A percentile compares a stretch with the other conserved stretches of the same genome.
Evolutionary conservation across 1,284 basidiomycete genomes (phyloP).

Genomic region (Agaricales sp.): DNA sequence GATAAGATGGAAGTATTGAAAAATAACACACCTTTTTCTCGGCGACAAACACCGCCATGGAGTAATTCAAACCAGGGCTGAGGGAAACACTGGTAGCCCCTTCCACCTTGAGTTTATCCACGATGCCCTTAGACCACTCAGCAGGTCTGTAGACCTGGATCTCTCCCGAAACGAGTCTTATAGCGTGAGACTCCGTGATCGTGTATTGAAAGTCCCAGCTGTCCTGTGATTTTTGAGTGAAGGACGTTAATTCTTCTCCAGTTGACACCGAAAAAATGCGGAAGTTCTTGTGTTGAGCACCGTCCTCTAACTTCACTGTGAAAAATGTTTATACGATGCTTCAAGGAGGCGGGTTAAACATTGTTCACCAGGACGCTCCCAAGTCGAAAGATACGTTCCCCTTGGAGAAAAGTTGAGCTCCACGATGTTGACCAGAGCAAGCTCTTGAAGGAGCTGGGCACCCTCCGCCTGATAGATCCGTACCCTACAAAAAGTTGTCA

Average conservation of each 20-base stretch:
- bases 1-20: neutral
- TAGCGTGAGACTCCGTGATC: constrained; percentile 80
- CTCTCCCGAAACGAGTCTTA: constrained; percentile 78
- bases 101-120: constrained; percentile 77
- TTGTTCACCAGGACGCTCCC: constrained; percentile 72
- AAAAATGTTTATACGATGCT: constrained; percentile 7
- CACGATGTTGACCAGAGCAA: constrained; percentile 62
- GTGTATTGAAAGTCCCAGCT: constrained; percentile 91
- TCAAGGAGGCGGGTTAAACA: constrained; percentile 7
- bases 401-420: constrained; percentile 89
- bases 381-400: constrained; percentile 88
- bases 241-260: constrained; percentile 72
- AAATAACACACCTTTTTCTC: constrained; percentile 84
- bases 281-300: constrained; percentile 79
- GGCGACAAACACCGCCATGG: constrained; percentile 81
- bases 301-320: constrained; percentile 70
- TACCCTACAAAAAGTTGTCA: constrained; percentile 34
- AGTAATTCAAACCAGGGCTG: constrained; percentile 78
- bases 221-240: constrained; percentile 78
- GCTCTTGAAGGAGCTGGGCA: constrained; percentile 61
- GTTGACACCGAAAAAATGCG: constrained; percentile 77
- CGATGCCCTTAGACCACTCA: constrained; percentile 70
- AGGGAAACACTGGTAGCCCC: constrained; percentile 68
- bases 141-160: constrained; percentile 82
- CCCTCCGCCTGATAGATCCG: constrained; percentile 71